These are phyloP conservation scores for Lachancea mirantina DNA, from an alignment of 805 yeast species.

Conservation along the genomic window DNA sequence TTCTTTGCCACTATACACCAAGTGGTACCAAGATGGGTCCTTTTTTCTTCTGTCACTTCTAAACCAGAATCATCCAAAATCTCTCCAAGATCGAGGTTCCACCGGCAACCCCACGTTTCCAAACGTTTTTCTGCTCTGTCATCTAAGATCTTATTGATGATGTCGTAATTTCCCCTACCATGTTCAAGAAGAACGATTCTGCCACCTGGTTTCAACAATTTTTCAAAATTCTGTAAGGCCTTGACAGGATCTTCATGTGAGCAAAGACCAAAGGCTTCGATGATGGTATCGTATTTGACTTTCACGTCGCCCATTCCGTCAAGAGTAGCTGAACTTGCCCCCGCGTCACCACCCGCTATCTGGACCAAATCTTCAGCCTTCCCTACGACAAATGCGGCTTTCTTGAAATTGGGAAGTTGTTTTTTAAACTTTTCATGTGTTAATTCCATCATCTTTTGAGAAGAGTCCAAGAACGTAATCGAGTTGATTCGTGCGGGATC, in stretches of 20 bases:
- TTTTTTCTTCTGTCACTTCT: slow-evolving; percentile 68
- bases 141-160: slow-evolving; percentile 74
- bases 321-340: slow-evolving; percentile 16
- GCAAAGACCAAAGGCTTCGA: slow-evolving; percentile 93
- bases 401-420: slow-evolving; percentile 55
- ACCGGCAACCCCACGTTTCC: slow-evolving; percentile 92
- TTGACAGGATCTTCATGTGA: slow-evolving; percentile 89
- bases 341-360: slow-evolving; percentile 37
- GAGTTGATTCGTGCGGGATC: slow-evolving; percentile 55
- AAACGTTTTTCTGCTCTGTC: slow-evolving; percentile 75
- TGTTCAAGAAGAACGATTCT: slow-evolving; percentile 84
- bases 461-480: slow-evolving; percentile 79
- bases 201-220: slow-evolving; percentile 80
- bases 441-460: slow-evolving; percentile 76
- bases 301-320: slow-evolving; percentile 19
- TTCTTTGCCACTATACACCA: slow-evolving; percentile 75
- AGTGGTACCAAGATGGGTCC: slow-evolving; percentile 88
- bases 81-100: slow-evolving; percentile 93
- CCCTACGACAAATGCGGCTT: slow-evolving; percentile 85
- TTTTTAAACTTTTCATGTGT: slow-evolving; percentile 67
- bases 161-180: slow-evolving; percentile 77
- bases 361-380: slow-evolving; percentile 73
- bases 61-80: slow-evolving; percentile 77
- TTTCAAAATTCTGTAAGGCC: slow-evolving; percentile 68
- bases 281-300: slow-evolving; percentile 79